Percentiles rank a stretch among this genome's conserved stretches.
Evolutionary conservation across 1,139 yeast genomes (phyloP).

Genomic region (Kluyveromyces marxianus): DNA sequence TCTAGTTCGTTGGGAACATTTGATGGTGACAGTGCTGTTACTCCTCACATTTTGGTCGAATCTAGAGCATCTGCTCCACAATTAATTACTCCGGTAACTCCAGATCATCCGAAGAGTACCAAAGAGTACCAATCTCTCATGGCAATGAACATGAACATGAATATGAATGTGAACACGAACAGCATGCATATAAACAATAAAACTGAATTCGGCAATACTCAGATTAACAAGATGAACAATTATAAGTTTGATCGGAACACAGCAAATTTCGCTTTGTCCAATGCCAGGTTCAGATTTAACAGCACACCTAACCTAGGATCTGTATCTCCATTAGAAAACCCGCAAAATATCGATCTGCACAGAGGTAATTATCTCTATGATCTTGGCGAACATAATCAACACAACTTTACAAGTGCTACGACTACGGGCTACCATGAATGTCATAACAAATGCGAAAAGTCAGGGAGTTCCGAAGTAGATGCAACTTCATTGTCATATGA

Average conservation of each 20-base stretch:
- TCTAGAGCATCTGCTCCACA: not conserved
- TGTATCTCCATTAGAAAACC: not conserved
- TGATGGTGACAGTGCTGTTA: not conserved
- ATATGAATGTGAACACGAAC: not conserved
- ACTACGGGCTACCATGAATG: not conserved
- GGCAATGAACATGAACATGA: not conserved
- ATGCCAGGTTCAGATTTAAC: not conserved
- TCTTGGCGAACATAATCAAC: not conserved
- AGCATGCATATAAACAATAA: not conserved
- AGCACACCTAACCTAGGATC: not conserved
- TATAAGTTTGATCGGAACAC: not conserved
- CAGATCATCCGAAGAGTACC: constrained; percentile 3
- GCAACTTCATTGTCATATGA: constrained; percentile 1
- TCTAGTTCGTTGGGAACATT: not conserved
- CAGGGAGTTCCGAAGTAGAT: not conserved
- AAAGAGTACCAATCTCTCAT: not conserved
- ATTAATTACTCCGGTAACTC: constrained; percentile 2
- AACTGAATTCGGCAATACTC: not conserved
- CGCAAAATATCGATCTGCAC: not conserved
- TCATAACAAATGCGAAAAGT: not conserved
- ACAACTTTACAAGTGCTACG: not conserved
- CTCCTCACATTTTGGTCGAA: constrained; percentile 1
- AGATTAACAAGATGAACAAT: not conserved
- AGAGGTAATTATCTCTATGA: not conserved
- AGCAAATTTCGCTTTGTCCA: not conserved